Base-by-base conservation (phyloP, 2,329 filamentous ascomycete genomes). In the Aspergillus quadricinctus region DNA sequence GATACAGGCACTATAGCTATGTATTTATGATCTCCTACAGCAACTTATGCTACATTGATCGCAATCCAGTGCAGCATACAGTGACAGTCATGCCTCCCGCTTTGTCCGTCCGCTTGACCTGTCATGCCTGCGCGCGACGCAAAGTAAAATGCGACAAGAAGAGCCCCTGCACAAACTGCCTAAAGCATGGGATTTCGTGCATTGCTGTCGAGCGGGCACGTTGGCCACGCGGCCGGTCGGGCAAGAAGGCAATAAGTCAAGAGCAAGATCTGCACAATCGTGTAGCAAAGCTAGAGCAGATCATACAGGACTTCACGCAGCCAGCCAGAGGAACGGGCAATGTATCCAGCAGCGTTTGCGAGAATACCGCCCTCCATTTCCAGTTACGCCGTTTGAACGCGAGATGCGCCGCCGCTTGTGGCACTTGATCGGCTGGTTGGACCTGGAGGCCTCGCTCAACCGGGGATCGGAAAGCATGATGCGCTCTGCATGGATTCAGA, bases 391-490 rank as follows among this genome's bases (percentile, higher is more conserved):
- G 0, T 69, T 69, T 27, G 66, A 69, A 21, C 60, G 57, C 29
- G 59, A 69, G 37, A 62, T 69, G 57, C 66, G 66, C 21, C 56
- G 62, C 10, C 66, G 66, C 27, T 46, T 63, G 27, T 69, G 65
- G 65, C 57, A 61, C 41, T 56, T 56, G 2, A 69, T 69, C n/a
- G 66, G 65, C 1, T 27, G 66, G 37, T 59, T 69, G 4, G 66
- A 69, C 43, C 14, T 68, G 2, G 57, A 64, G 46, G 65, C 63
- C 2, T 65, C 63, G 1, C 54, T 68, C 3, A 65, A 69, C 46
- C 56, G 66, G 10, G 66, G 31, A 7, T 37, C 31, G 2, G 31
- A 37, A 37, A 37, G 31, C 6, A 37, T 37, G 31, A 37, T 37
- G 31, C 31, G 31, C 14, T 37, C 31, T 7, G 31, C 31, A 1